These are phyloP conservation scores for Akebia trifoliata DNA, from an alignment of 164 flowering plant genomes.

Conservation along the genomic window DNA sequence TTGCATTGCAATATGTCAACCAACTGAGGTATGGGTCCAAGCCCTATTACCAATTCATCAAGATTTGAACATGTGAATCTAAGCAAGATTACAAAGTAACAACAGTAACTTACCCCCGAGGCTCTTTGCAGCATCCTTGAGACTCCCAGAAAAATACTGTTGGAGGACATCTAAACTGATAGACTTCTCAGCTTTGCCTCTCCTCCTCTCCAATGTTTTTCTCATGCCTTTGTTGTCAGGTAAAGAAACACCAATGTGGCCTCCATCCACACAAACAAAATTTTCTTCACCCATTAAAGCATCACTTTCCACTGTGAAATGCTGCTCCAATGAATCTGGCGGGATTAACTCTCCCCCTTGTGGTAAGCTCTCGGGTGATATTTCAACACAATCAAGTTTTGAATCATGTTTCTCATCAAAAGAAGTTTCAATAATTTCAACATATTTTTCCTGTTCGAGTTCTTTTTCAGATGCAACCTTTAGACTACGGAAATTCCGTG, in stretches of 20 bases:
- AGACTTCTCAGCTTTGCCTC: conserved; percentile 82
- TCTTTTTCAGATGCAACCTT: conserved; percentile 55
- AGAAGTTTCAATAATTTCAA: conserved; percentile 51
- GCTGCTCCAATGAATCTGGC: conserved; percentile 23
- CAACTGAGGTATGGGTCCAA: too few relatives aligned
- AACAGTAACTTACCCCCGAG: conserved; percentile 98
- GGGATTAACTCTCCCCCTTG: too few relatives aligned
- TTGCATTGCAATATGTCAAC: too few relatives aligned
- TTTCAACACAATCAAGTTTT: conserved; percentile 24
- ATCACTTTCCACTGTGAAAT: conserved; percentile 19
- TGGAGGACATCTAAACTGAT: conserved; percentile 91
- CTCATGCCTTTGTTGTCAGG: conserved; percentile 27
- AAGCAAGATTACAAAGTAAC: neutral
- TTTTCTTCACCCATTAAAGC: conserved; percentile 16
- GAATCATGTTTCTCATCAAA: conserved; percentile 26
- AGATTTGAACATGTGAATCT: neutral
- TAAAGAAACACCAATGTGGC: conserved; percentile 16
- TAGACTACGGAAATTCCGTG: conserved; percentile 61
- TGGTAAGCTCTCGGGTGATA: conserved; percentile 20
- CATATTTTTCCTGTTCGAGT: conserved; percentile 38
- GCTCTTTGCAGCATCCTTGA: conserved; percentile 96
- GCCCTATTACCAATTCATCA: too few relatives aligned
- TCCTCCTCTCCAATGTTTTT: conserved; percentile 48
- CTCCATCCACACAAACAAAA: conserved; percentile 19
- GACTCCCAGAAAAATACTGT: conserved; percentile 91